Base-by-base conservation (phyloP, 352 stramenopile species). In the Phytopythium chamaehyphon region DNA sequence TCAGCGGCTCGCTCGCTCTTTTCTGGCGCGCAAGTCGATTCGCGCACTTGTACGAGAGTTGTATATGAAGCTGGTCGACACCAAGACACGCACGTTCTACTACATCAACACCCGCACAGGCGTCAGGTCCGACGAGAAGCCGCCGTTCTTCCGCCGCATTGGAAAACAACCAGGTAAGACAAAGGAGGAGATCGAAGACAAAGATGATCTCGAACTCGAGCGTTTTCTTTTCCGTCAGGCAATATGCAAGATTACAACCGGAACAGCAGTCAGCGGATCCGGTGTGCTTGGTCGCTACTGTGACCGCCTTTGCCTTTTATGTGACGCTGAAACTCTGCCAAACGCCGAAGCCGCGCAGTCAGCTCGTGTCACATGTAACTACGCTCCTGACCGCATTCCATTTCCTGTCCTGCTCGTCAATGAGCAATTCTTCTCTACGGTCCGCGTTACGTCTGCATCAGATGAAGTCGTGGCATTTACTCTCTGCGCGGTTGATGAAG, bases 61-160 rank as follows among this genome's bases (percentile, higher is more conserved):
- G 50, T 89, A 86, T 66, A 89, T 89, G 77, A 87, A 87, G 65
- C 75, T 89, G 11, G 85, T 87, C 46, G 68, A 87, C 37, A 15
- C 42, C 0, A 43, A 62, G 3, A 77, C 60, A 9, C 52, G 67
- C 40, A 76, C 70, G 6, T 89, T 84, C 42, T 89, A 83, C 61
- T 89, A 89, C 54, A 55, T 86, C 40, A 81, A 89, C 60, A 86
- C 77, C 0, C 66, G 57, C 22, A 84, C 62, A 6, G 73, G 73
- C 14, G 61, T 68, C 14, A 57, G 47, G 2, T 72, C 66, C 2
- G 54, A 71, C 18, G 58, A 70, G 8, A 79, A 77, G 22, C 78
- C 78, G 0, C 56, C 62, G 16, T 86, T 86, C 22, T 66, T 87
- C 35, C 61, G 73, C 14, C 40, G 55, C 38, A 50, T 62, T 28